These are phyloP conservation scores for Hypoxylon sp. DNA, from an alignment of 2,329 filamentous ascomycete genomes.

Conservation along the genomic window DNA sequence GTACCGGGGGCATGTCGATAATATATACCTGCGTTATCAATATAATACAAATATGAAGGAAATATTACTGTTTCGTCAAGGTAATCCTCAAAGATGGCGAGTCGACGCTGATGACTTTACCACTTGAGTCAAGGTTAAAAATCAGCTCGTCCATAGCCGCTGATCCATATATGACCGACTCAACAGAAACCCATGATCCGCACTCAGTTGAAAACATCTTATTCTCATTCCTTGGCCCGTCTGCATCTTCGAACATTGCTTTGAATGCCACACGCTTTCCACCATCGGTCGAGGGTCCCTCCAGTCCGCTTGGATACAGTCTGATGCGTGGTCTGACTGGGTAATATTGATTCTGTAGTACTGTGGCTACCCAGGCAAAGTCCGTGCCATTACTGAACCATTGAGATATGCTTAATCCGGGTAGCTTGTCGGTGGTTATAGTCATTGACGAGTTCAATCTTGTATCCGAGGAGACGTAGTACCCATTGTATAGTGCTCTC, in stretches of 20 bases:
- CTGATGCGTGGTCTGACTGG: conserved; percentile 51
- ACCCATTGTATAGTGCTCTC: conserved; percentile 49
- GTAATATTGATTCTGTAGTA: conserved; percentile 48
- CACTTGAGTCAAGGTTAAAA: conserved; percentile 48
- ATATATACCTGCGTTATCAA: background rate
- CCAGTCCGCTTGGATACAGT: conserved; percentile 54
- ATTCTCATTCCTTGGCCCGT: conserved; percentile 39
- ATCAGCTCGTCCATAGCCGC: conserved; percentile 51
- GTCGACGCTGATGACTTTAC: conserved; percentile 47
- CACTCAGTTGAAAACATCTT: conserved; percentile 58
- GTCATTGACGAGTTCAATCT: conserved; percentile 53
- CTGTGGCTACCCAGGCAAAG: conserved; percentile 48
- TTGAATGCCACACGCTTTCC: conserved; percentile 54
- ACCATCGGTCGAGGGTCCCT: conserved; percentile 44
- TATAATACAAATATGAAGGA: conserved; percentile 1
- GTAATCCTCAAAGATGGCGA: conserved; percentile 51
- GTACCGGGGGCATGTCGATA: too few species aligned
- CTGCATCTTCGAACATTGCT: conserved; percentile 54
- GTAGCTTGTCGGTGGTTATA: conserved; percentile 51
- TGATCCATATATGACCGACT: conserved; percentile 51
- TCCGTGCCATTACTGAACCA: conserved; percentile 56
- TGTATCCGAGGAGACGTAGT: conserved; percentile 46
- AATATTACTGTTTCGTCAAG: conserved; percentile 44
- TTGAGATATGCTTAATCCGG: conserved; percentile 51
- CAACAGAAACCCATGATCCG: conserved; percentile 51